These are phyloP conservation scores for Beauveria scarabaeidicola DNA, from an alignment of 2,329 filamentous ascomycete species.

Conservation along the genomic window DNA sequence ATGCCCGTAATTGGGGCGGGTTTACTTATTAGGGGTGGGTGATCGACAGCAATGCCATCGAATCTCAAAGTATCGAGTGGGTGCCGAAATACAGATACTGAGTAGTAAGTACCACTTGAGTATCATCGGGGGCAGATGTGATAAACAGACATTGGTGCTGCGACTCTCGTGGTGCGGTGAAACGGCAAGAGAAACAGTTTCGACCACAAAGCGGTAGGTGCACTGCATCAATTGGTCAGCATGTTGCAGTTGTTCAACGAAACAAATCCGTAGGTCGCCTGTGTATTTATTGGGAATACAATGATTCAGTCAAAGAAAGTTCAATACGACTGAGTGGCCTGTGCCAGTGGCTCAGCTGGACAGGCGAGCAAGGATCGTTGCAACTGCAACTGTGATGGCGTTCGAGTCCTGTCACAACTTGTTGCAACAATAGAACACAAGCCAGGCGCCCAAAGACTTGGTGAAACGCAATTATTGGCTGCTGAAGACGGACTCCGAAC, in stretches of 20 bases:
- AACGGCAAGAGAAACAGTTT: neutral
- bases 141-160: neutral
- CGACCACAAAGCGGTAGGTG: neutral
- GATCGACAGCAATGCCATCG: constrained; percentile 6
- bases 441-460: too few species aligned
- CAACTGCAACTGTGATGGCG: too few species aligned
- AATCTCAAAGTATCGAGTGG: neutral
- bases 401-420: too few species aligned
- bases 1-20: neutral
- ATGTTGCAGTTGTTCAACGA: neutral
- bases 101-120: too few species aligned
- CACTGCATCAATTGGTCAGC: neutral
- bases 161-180: neutral
- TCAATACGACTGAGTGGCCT: too few species aligned
- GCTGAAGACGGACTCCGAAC: too few species aligned
- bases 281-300: neutral
- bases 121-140: neutral
- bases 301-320: too few species aligned
- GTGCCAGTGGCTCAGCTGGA: too few species aligned
- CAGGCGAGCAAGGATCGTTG: too few species aligned
- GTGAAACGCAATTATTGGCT: too few species aligned
- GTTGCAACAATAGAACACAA: too few species aligned
- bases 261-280: too few species aligned
- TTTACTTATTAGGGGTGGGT: neutral
- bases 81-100: neutral